Percentiles rank a stretch among this genome's conserved stretches.
Evolutionary conservation across 2,329 filamentous ascomycete genomes (phyloP).

Genomic region (Claviceps humidiphila): DNA sequence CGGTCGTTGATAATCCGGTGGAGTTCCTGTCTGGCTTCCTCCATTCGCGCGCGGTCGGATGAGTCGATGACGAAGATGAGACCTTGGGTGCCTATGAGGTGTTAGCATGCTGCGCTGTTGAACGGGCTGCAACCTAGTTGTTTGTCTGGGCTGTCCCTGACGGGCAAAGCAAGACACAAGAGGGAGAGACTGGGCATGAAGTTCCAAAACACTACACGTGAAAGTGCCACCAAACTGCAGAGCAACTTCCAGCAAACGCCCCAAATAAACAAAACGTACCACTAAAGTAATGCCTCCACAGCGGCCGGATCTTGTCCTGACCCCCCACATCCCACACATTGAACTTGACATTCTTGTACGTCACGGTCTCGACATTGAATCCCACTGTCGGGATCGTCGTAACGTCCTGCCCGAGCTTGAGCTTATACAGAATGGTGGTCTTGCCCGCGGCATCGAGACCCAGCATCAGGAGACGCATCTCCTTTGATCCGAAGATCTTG

Average conservation of each 20-base stretch:
- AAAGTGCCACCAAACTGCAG: too few species aligned
- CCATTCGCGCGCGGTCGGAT: constrained; percentile 88
- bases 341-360: constrained; percentile 99
- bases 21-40: constrained; percentile 95
- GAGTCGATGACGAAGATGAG: constrained; percentile 99
- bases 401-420: constrained; percentile 98
- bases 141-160: too few species aligned
- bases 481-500: constrained; percentile 99
- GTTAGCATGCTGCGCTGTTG: too few species aligned
- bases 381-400: constrained; percentile 98
- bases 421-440: constrained; percentile 99
- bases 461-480: constrained; percentile 99
- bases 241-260: too few species aligned
- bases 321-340: constrained; percentile 99
- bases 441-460: constrained; percentile 99
- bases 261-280: constrained; percentile 32
- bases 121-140: too few species aligned
- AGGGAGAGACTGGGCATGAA: too few species aligned
- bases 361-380: constrained; percentile 99
- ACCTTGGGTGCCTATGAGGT: constrained; percentile 74
- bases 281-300: constrained; percentile 98
- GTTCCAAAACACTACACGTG: too few species aligned
- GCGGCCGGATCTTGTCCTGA: constrained; percentile 98
- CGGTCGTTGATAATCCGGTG: constrained; percentile 98
- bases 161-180: too few species aligned